These are phyloP conservation scores for Nasturtium officinale DNA, from an alignment of 345 rosid species.

Conservation along the genomic window DNA sequence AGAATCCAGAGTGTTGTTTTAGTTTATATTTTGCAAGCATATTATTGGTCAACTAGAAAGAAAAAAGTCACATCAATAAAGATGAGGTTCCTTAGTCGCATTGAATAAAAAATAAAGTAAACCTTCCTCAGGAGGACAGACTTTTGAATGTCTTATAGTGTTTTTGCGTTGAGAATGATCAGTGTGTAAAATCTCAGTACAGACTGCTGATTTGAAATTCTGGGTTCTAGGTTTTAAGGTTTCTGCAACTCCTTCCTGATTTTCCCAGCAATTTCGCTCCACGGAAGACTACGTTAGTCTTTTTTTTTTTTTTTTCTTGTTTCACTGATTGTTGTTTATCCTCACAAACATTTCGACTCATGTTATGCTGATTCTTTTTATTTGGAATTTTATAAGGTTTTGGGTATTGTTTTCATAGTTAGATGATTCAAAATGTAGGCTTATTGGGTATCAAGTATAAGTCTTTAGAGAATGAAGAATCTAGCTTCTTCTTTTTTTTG, in stretches of 20 bases:
- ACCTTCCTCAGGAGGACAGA: slow-evolving; percentile 17
- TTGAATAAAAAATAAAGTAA: background rate
- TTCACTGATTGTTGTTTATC: slow-evolving; percentile 2
- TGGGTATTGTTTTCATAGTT: background rate
- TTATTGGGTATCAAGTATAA: background rate
- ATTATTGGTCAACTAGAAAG: background rate
- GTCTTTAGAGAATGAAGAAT: background rate
- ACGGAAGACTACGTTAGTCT: slow-evolving; percentile 16
- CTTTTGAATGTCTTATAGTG: slow-evolving; percentile 17
- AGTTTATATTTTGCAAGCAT: background rate
- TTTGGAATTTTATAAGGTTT: background rate
- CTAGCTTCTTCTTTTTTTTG: background rate
- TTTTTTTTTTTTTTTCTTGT: background rate
- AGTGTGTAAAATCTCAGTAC: background rate
- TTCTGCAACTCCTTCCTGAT: background rate
- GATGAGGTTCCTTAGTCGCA: background rate
- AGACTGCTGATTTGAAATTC: slow-evolving; percentile 18
- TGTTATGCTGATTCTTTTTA: background rate
- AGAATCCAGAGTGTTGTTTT: background rate
- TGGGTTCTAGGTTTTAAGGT: slow-evolving; percentile 2
- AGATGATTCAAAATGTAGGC: background rate
- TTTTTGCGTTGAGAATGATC: background rate
- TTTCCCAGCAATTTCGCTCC: background rate
- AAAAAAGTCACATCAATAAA: slow-evolving; percentile 3
- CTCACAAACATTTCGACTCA: background rate